phyloP scores from a whole-genome alignment of 805 yeast species.

The Saturnispora serradocipensis region DNA sequence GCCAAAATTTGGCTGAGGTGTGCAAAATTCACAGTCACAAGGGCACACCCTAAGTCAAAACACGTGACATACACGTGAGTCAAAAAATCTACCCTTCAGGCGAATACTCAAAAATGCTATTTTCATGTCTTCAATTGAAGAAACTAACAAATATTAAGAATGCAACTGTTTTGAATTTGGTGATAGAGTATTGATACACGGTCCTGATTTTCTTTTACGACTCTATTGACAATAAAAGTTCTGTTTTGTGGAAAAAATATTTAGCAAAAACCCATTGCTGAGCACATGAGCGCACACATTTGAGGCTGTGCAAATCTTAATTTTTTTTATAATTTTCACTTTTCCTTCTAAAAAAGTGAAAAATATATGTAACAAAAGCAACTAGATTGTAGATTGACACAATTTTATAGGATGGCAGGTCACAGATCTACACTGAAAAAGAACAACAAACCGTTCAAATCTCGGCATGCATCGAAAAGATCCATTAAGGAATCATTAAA shows the following conservation, averaged over 20 bases:
- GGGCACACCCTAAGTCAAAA: neutral
- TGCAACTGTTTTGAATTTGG: too few relatives aligned
- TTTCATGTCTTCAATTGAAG: neutral
- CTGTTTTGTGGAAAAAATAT: too few relatives aligned
- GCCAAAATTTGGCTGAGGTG: neutral
- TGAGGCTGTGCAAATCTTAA: neutral
- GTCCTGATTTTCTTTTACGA: too few relatives aligned
- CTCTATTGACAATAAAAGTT: too few relatives aligned
- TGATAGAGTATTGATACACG: too few relatives aligned
- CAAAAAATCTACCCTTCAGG: neutral
- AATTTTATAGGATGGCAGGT: conserved; percentile 43
- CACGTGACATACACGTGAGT: conserved; percentile 7
- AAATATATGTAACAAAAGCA: neutral
- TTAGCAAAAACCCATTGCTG: neutral
- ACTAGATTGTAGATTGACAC: neutral
- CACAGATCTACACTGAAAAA: conserved; percentile 81
- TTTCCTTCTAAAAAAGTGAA: neutral
- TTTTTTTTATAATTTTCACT: too few relatives aligned
- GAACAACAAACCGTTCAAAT: conserved; percentile 83
- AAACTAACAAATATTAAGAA: too few relatives aligned
- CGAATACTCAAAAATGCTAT: neutral
- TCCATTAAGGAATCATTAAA: conserved; percentile 69
- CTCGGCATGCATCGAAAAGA: conserved; percentile 86
- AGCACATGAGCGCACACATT: neutral
- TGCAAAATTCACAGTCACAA: conserved; percentile 4